Evolutionary conservation across 2,329 filamentous ascomycete genomes (phyloP), one percentile per base, ranked within the genome.

Genomic region (Aspergillus clavatus): DNA sequence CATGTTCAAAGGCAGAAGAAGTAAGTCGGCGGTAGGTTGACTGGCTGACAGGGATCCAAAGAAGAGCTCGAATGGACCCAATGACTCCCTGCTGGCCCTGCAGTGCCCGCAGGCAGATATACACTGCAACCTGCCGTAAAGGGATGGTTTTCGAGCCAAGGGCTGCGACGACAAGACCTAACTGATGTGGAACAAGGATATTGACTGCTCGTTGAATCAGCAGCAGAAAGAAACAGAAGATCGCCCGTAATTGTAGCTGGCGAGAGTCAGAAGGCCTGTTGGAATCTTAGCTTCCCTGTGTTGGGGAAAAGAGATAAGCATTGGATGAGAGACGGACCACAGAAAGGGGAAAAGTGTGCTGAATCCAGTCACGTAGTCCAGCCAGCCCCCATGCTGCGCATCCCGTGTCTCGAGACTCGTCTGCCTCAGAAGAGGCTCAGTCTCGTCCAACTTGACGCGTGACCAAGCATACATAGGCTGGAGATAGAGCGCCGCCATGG

Each of bases 11-110:
- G 11, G 89, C 87, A n/a, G 90, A 89, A 2, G 90, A 89, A 5
- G 89, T 94, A 45, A 96, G 76, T 51, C 90, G 87, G 56, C 87
- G 82, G 69, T 95, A 96, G 0, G 89, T 93, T 64, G 95, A 93
- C 65, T 96, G 90, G 19, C 88, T 88, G 41, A 96, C 88, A 0
- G 89, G 89, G 39, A 95, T 90, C 90, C 91, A 96, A 27, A 96
- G 74, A 23, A 88, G 80, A n/a, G 87, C 84, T 51, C 90, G 79
- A 18, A 85, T 58, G 1, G 87, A 89, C 6, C 88, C 89, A 18
- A 96, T 76, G 35, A 95, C 72, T 19, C 90, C 90, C 43, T 89
- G 90, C 42, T 81, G 83, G 2, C 89, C 91, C 67, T 96, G 90
- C 10, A 96, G 77, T 57, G 89, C 76, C 56, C 86, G 84, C 60